Percentiles rank a stretch among this genome's conserved stretches.
Conservation (phyloP, 2,329 filamentous ascomycete species). For the Dactylonectria estremocensis region DNA sequence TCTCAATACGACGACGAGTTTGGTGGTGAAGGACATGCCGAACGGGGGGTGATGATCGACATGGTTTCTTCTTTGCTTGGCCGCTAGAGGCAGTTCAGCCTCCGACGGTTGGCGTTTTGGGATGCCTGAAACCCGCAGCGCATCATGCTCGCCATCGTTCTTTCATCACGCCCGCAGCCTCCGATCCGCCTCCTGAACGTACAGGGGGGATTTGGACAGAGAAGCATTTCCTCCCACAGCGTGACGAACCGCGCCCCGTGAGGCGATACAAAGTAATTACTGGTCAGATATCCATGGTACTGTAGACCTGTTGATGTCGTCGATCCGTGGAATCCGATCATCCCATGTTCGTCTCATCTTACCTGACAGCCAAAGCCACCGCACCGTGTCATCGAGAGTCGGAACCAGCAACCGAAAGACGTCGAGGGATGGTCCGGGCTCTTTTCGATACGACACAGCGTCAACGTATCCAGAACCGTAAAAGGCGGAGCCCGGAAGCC, state of each 20-base stretch:
- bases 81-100: slow-evolving; percentile 4
- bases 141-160: background rate
- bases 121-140: background rate
- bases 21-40: background rate
- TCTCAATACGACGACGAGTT: background rate
- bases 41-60: slow-evolving; percentile 2
- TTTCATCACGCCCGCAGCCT: background rate
- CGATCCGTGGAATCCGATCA: slow-evolving; percentile 16
- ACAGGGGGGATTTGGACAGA: background rate
- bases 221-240: background rate
- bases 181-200: background rate
- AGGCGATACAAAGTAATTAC: background rate
- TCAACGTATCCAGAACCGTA: slow-evolving; percentile 3
- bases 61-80: slow-evolving; percentile 5
- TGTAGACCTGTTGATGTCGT: background rate
- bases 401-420: slow-evolving; percentile 4
- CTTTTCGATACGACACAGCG: background rate
- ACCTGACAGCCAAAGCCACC: background rate
- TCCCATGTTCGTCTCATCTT: slow-evolving; percentile 23
- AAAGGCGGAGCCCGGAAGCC: slow-evolving; percentile 2
- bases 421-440: background rate
- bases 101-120: slow-evolving; percentile 6
- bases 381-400: slow-evolving; percentile 15
- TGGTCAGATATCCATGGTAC: background rate
- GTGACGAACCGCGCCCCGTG: background rate